Base-by-base conservation (phyloP, 2,329 filamentous ascomycete species). In the Didymellaceae sp. region DNA sequence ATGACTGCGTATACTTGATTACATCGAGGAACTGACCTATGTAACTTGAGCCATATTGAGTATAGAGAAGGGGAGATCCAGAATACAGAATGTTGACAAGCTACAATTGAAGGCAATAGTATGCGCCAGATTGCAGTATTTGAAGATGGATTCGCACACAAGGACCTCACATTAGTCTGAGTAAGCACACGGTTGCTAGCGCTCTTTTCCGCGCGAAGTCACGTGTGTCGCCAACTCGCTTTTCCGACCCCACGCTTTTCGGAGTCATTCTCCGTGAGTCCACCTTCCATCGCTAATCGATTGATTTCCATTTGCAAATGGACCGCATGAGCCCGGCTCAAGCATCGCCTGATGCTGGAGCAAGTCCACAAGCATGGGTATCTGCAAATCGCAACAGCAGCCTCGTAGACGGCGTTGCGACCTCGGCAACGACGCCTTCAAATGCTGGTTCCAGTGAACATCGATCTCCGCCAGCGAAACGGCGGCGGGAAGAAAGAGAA, bases 401-500 rank as follows among this genome's bases (percentile, higher is more conserved):
- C 28, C 38, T 32, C 34, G 14, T 31, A 43, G 47, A 61, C 44
- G 46, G 45, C 41, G 45, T 42, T 22, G 43, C 41, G 22, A 50
- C 54, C 22, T 53, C 52, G 28, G 54, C 24, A 43, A 52, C 42
- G 24, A 50, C 46, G 42, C 50, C 56, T 11, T 56, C 58, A 34
- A 61, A 60, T 52, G 47, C 50, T 45, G 51, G 37, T 13, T 47
- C 61, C 18, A 55, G 54, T 50, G 64, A 66, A 16, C 55, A 52
- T n/a, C 45, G 55, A 45, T 55, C 59, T 14, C 58, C 66, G 17
- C 55, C 66, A 20, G 59, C 64, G 6, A 72, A 73, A 55, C 63
- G 69, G 17, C 60, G 66, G 33, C 71, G 64, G 52, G 67, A 72
- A 34, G 67, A 66, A 1, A 60, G 55, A 24, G 75, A 76, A 40